Evolutionary conservation across 148 eudicot species (phyloP).

Genomic region (Limonium bicolor): DNA sequence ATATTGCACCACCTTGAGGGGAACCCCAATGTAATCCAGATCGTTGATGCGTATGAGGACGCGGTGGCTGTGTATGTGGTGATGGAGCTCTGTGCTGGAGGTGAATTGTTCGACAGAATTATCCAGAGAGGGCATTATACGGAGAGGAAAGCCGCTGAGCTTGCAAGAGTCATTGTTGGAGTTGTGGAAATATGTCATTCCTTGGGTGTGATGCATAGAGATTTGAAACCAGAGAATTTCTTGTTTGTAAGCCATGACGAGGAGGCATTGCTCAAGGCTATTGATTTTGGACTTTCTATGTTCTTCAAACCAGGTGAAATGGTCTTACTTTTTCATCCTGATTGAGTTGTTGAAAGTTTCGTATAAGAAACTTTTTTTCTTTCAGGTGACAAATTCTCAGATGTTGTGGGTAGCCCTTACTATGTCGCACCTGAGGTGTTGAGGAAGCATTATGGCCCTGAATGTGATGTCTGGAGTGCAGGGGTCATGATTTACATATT

Average conservation of each 20-base stretch:
- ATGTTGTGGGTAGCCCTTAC: conserved; percentile 94
- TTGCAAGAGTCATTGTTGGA: conserved; percentile 4
- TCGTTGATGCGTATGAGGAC: conserved; percentile 12
- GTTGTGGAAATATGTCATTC: conserved; percentile 12
- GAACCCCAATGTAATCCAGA: conserved; percentile 3
- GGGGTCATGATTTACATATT: conserved; percentile 73
- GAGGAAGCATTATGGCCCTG: conserved; percentile 65
- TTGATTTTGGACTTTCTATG: conserved; percentile 9
- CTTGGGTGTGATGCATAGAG: conserved; percentile 11
- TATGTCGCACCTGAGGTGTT: conserved; percentile 87
- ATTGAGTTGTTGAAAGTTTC: no score
- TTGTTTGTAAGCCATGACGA: conserved; percentile 7
- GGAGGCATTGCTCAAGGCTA: conserved; percentile 9
- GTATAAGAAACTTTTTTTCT: no score
- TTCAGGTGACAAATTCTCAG: conserved; percentile 59
- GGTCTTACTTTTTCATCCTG: no score
- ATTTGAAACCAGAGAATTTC: conserved; percentile 13
- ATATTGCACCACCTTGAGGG: conserved; percentile 9
- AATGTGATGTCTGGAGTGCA: conserved; percentile 93
- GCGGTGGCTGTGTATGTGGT: conserved; percentile 8
- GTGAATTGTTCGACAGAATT: conserved; percentile 10
- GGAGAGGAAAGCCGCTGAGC: conserved; percentile 11
- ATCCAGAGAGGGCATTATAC: conserved; percentile 7
- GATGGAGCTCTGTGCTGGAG: conserved; percentile 13
- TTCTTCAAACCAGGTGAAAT: conserved; percentile 15